A percentile compares a stretch with the other conserved stretches of the same genome.
Conservation (phyloP, 768 basidiomycete species). For the Russula griseocarnosa region DNA sequence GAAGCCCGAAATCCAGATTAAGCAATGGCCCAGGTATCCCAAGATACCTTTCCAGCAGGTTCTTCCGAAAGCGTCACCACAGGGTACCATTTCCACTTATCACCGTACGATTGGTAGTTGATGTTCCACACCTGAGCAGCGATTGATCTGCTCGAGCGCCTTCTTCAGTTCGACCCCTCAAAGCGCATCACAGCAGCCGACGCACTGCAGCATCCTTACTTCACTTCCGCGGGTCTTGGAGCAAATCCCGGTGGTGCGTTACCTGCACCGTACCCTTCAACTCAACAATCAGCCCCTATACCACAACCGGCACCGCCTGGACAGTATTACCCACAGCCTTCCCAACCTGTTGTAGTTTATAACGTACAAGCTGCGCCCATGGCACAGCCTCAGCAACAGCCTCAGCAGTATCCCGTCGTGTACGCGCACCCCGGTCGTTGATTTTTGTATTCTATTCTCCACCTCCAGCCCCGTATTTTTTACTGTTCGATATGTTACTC, state of each 20-base stretch:
- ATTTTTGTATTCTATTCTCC: background rate
- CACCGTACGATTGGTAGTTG: background rate
- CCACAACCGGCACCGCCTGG: constrained; percentile 33
- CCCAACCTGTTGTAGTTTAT: constrained; percentile 37
- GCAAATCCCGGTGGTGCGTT: constrained; percentile 44
- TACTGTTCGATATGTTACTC: constrained; percentile 5
- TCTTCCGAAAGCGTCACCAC: constrained; percentile 79
- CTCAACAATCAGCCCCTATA: constrained; percentile 53
- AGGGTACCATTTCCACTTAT: constrained; percentile 47
- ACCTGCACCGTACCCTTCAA: constrained; percentile 36
- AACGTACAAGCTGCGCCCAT: constrained; percentile 27
- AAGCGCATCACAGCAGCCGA: constrained; percentile 89
- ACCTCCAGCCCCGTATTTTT: background rate
- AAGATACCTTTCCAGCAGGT: constrained; percentile 79
- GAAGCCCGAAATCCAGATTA: constrained; percentile 78
- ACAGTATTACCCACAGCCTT: constrained; percentile 60
- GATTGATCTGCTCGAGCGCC: constrained; percentile 87
- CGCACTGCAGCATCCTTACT: constrained; percentile 90
- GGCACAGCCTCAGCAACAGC: constrained; percentile 37
- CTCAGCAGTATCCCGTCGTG: constrained; percentile 29
- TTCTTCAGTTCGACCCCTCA: constrained; percentile 93
- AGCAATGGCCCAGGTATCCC: constrained; percentile 83
- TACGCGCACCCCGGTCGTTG: constrained; percentile 26
- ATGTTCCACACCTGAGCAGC: constrained; percentile 42
- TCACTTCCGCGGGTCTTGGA: constrained; percentile 50